Evolutionary conservation across 805 yeast species (phyloP).

Genomic region (Lipomyces chichibuensis): DNA sequence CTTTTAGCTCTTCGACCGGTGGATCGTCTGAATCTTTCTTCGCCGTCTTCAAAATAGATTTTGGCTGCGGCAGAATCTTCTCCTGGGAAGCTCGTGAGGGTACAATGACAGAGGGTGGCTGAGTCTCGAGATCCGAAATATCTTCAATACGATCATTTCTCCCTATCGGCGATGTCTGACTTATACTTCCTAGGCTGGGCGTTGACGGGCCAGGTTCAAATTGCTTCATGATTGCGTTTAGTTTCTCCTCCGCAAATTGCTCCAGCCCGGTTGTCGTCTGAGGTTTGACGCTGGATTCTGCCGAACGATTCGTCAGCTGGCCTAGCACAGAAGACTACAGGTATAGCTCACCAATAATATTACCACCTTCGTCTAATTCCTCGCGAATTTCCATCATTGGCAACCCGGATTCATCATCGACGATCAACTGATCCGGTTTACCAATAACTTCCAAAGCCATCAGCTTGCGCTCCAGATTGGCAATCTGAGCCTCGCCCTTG

Average conservation of each 20-base stretch:
- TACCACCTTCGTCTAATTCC: constrained; percentile 81
- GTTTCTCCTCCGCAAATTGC: constrained; percentile 21
- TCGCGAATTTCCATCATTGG: constrained; percentile 85
- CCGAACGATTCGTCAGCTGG: neutral
- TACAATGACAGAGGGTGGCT: neutral
- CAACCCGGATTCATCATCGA: constrained; percentile 50
- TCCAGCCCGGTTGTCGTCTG: constrained; percentile 29
- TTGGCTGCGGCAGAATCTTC: neutral
- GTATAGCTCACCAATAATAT: constrained; percentile 49
- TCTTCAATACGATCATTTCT: neutral
- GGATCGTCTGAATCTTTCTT: neutral
- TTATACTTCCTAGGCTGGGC: neutral
- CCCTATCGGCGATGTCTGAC: neutral
- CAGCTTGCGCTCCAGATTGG: constrained; percentile 22
- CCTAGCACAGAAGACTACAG: neutral
- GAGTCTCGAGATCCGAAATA: neutral
- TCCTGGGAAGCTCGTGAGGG: neutral
- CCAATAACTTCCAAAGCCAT: constrained; percentile 12
- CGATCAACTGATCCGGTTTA: constrained; percentile 16
- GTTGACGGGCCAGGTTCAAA: neutral
- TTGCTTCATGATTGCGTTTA: constrained; percentile 44
- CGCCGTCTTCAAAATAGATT: neutral
- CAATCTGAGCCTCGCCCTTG: constrained; percentile 11
- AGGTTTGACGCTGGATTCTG: constrained; percentile 20
- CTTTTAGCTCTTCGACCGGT: neutral